phyloP scores from a whole-genome alignment of 768 basidiomycete genomes.

The Lactarius quietus region DNA sequence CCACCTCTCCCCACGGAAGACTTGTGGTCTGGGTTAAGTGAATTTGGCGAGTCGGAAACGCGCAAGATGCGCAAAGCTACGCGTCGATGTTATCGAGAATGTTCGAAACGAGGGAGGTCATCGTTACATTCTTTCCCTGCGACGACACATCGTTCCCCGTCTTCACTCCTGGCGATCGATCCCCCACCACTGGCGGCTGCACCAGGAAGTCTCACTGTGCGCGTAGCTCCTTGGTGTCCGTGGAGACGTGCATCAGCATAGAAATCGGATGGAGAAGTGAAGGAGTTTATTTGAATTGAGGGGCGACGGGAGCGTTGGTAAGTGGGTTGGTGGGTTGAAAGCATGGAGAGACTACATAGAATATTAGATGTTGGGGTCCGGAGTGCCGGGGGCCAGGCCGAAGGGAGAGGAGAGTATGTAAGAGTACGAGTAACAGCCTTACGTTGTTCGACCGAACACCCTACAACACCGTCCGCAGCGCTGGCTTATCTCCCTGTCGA shows the following conservation, averaged over 20 bases:
- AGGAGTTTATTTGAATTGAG: conserved; percentile 11
- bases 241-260: conserved; percentile 45
- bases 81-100: not conserved
- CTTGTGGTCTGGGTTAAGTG: conserved; percentile 36
- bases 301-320: conserved; percentile 21
- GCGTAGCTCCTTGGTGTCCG: conserved; percentile 42
- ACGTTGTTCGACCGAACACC: conserved; percentile 4
- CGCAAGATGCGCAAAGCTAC: conserved; percentile 41
- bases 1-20: conserved; percentile 61
- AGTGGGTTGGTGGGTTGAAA: conserved; percentile 11
- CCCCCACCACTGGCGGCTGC: conserved; percentile 62
- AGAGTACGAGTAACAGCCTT: not conserved
- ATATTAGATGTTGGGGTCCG: not conserved
- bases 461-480: not conserved
- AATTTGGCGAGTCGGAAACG: conserved; percentile 46
- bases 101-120: not conserved
- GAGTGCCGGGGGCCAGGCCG: not conserved
- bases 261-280: conserved; percentile 15
- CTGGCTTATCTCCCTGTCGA: not conserved
- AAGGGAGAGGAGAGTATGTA: not conserved
- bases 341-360: not conserved
- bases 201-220: conserved; percentile 58
- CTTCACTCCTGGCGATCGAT: conserved; percentile 62
- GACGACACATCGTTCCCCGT: conserved; percentile 63
- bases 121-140: conserved; percentile 71